A percentile compares a stretch with the other conserved stretches of the same genome.
These are phyloP conservation scores for Pichia sp. DNA, from an alignment of 1,139 yeast genomes.

Conservation along the genomic window DNA sequence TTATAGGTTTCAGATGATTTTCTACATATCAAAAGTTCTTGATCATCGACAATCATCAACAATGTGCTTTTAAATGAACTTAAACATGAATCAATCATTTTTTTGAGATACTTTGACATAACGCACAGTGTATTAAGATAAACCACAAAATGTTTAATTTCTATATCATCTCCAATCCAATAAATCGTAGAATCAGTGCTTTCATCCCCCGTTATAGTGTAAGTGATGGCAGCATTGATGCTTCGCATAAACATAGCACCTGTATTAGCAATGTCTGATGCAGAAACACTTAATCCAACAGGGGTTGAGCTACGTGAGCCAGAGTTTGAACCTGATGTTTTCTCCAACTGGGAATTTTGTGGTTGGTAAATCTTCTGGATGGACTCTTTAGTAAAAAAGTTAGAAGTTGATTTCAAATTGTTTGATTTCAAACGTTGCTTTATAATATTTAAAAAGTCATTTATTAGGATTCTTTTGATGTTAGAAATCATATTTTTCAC, in stretches of 20 bases:
- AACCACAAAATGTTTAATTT: conserved; percentile 43
- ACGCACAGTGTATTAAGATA: conserved; percentile 47
- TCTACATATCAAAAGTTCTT: conserved; percentile 19
- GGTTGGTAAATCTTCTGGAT: conserved; percentile 15
- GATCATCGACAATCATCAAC: conserved; percentile 26
- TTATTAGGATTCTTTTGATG: conserved; percentile 38
- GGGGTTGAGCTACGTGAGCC: conserved; percentile 14
- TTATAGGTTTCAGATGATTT: conserved; percentile 17
- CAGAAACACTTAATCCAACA: conserved; percentile 24
- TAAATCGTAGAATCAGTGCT: conserved; percentile 25
- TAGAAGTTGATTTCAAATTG: conserved; percentile 42
- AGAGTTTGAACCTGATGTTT: conserved; percentile 5
- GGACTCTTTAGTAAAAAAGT: conserved; percentile 18
- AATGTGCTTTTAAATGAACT: conserved; percentile 20
- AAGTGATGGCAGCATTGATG: conserved; percentile 28
- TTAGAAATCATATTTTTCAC: conserved; percentile 45
- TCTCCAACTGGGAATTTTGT: conserved; percentile 8
- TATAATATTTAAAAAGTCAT: conserved; percentile 40
- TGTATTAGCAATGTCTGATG: conserved; percentile 22
- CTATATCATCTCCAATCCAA: conserved; percentile 27
- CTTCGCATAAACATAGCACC: conserved; percentile 28
- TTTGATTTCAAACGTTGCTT: conserved; percentile 49
- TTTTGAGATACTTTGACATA: conserved; percentile 48
- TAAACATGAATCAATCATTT: conserved; percentile 32
- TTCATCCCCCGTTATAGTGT: conserved; percentile 22